Evolutionary conservation across 805 yeast species (phyloP).

Genomic region (Myxozyma kluyveri): DNA sequence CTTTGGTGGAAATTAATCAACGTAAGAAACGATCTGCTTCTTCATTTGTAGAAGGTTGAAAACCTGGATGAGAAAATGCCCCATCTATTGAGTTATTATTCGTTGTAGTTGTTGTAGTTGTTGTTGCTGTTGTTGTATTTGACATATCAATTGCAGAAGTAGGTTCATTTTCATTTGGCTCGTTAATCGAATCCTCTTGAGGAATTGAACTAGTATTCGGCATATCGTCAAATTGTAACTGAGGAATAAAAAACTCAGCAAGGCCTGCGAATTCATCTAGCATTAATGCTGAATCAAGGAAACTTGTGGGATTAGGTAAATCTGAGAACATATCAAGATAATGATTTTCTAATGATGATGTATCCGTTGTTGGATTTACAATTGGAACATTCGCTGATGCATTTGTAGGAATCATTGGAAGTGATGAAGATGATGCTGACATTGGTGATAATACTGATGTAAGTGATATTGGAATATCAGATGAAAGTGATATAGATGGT

Average conservation of each 20-base stretch:
- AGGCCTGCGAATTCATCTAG: slow-evolving; percentile 31
- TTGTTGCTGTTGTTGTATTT: background rate
- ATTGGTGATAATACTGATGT: background rate
- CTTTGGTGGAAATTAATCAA: background rate
- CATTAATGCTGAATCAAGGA: slow-evolving; percentile 35
- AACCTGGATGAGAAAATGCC: slow-evolving; percentile 7
- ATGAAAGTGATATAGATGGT: background rate
- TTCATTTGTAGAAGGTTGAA: slow-evolving; percentile 9
- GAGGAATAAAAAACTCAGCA: slow-evolving; percentile 17
- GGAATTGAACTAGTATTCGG: background rate
- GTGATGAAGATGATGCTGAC: background rate
- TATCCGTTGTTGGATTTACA: background rate
- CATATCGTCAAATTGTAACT: slow-evolving; percentile 18
- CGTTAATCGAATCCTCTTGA: background rate
- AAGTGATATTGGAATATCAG: background rate
- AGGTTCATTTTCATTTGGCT: background rate
- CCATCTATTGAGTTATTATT: background rate
- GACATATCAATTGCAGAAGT: background rate
- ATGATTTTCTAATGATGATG: slow-evolving; percentile 31
- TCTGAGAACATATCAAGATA: slow-evolving; percentile 38
- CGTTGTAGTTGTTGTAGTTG: background rate
- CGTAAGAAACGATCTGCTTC: slow-evolving; percentile 5
- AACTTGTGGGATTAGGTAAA: slow-evolving; percentile 38
- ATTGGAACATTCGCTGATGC: background rate
- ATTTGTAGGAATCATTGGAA: background rate